phyloP scores from a whole-genome alignment of 345 rosid species.

The Odontarrhena argentea region DNA sequence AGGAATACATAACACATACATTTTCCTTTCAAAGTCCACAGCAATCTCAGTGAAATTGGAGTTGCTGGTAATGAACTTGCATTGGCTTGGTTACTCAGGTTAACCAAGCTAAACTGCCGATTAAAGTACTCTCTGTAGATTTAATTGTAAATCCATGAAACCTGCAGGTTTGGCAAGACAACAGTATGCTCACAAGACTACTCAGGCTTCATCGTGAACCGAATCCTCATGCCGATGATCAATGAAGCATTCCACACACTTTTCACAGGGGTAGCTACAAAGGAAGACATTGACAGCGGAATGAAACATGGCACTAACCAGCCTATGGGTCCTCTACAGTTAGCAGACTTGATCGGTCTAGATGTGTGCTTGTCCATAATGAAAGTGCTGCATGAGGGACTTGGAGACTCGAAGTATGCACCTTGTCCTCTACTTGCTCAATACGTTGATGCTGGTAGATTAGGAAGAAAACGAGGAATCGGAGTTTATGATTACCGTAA shows the following conservation, averaged over 20 bases:
- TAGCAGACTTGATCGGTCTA: slow-evolving; percentile 84
- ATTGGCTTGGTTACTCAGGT: not conserved
- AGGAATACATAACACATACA: not conserved
- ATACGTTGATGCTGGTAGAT: slow-evolving; percentile 82
- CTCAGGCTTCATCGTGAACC: slow-evolving; percentile 80
- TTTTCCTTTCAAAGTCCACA: not conserved
- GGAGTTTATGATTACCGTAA: slow-evolving; percentile 75
- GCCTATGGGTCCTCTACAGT: slow-evolving; percentile 84
- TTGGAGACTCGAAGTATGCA: slow-evolving; percentile 67
- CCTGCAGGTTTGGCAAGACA: slow-evolving; percentile 73
- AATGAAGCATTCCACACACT: slow-evolving; percentile 85
- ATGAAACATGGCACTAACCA: slow-evolving; percentile 94
- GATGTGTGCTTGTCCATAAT: slow-evolving; percentile 81
- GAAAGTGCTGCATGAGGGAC: slow-evolving; percentile 71
- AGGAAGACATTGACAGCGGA: slow-evolving; percentile 87
- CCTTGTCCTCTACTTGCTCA: slow-evolving; percentile 88
- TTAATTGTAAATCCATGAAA: slow-evolving; percentile 4
- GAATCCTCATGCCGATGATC: slow-evolving; percentile 97
- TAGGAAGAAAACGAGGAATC: slow-evolving; percentile 72
- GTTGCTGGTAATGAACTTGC: not conserved
- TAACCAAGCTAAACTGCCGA: not conserved
- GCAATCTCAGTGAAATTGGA: not conserved
- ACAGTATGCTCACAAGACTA: slow-evolving; percentile 78
- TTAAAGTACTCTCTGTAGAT: not conserved
- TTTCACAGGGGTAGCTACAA: slow-evolving; percentile 87